Evolutionary conservation across 2,329 filamentous ascomycete species (phyloP).

Genomic region (Penicillium italicum): DNA sequence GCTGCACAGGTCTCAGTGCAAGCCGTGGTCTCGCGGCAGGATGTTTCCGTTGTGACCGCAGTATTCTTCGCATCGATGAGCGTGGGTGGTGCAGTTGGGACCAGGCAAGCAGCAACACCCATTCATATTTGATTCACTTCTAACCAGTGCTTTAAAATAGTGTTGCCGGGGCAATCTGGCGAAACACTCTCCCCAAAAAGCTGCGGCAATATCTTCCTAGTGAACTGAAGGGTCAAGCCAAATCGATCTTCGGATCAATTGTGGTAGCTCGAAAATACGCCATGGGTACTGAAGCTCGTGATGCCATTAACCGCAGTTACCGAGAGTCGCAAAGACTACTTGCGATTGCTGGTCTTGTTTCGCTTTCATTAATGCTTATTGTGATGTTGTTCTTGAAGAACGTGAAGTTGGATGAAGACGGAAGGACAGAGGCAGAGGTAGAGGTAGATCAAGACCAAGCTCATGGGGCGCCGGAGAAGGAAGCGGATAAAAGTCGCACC

Average conservation of each 20-base stretch:
- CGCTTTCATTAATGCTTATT: constrained; percentile 19
- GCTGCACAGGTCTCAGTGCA: constrained; percentile 37
- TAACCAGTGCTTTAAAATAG: constrained; percentile 2
- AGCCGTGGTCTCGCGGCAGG: constrained; percentile 33
- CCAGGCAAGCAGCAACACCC: constrained; percentile 20
- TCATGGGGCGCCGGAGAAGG: neutral
- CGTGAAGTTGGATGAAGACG: constrained; percentile 16
- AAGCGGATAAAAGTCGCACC: neutral
- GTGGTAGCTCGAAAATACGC: constrained; percentile 17
- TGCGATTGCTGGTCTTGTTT: constrained; percentile 17
- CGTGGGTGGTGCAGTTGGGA: constrained; percentile 32
- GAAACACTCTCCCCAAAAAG: constrained; percentile 21
- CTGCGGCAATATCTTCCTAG: constrained; percentile 18
- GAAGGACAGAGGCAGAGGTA: neutral
- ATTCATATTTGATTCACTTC: neutral
- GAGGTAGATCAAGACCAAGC: neutral
- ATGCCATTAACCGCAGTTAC: constrained; percentile 22
- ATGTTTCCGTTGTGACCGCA: constrained; percentile 38
- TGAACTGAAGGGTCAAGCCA: constrained; percentile 18
- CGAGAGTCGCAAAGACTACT: constrained; percentile 21
- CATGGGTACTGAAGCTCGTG: constrained; percentile 8
- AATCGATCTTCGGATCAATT: constrained; percentile 22
- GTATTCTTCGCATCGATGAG: constrained; percentile 39
- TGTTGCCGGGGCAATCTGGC: constrained; percentile 40
- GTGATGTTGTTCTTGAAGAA: constrained; percentile 24